phyloP scores from a whole-genome alignment of 345 rosid species.

The Eutrema yunnanense region DNA sequence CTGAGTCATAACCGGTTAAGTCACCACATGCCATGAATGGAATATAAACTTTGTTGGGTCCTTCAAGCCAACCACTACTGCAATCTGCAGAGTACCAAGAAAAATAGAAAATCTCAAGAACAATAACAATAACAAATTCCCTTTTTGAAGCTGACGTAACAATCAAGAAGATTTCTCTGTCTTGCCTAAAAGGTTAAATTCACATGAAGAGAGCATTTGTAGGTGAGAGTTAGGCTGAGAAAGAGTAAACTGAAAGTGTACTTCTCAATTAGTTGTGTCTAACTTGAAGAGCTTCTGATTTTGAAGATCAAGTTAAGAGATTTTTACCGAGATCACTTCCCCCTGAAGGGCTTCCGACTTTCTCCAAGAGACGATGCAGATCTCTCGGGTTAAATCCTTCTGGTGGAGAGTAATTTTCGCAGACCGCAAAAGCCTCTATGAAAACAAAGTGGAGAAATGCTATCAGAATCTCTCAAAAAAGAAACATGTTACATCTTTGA shows the following conservation, averaged over 20 bases:
- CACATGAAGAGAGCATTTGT: constrained; percentile 22
- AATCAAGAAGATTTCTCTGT: constrained; percentile 1
- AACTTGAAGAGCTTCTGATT: constrained; percentile 4
- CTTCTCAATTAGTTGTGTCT: constrained; percentile 21
- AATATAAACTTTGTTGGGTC: constrained; percentile 85
- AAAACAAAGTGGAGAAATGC: constrained; percentile 2
- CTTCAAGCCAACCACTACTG: constrained; percentile 88
- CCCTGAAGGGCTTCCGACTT: constrained; percentile 85
- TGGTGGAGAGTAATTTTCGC: constrained; percentile 92
- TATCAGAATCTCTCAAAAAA: neutral
- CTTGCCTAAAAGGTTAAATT: constrained; percentile 1
- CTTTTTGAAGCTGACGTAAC: constrained; percentile 6
- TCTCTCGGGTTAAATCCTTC: constrained; percentile 79
- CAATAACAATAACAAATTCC: neutral
- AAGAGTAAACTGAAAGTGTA: constrained; percentile 22
- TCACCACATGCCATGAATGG: constrained; percentile 92
- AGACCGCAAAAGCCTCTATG: constrained; percentile 93
- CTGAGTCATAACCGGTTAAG: constrained; percentile 84
- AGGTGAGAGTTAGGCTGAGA: constrained; percentile 25
- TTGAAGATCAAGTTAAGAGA: neutral
- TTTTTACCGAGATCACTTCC: constrained; percentile 74
- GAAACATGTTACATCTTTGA: constrained; percentile 4
- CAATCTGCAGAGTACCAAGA: constrained; percentile 52
- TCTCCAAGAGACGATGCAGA: constrained; percentile 74
- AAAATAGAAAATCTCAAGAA: constrained; percentile 1